A percentile compares a stretch with the other conserved stretches of the same genome.
Conservation (phyloP, 202 grass and related monocot species). For the Panicum hallii region DNA sequence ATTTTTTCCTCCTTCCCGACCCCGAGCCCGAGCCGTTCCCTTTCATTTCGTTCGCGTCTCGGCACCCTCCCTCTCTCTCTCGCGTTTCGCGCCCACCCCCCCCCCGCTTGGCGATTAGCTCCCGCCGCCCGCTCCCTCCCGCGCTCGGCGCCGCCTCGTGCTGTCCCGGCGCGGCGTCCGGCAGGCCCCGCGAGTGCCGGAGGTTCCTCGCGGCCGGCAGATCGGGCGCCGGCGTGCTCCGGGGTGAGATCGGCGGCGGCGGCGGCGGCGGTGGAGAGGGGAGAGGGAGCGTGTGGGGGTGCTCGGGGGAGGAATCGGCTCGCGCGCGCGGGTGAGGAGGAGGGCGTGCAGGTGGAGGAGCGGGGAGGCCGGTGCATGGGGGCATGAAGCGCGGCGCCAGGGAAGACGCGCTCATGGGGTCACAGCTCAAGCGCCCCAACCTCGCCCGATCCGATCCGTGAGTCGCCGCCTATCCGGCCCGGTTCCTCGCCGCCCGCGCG, state of each 20-base stretch:
- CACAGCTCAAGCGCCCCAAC: conserved; percentile 77
- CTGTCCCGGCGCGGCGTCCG: neutral
- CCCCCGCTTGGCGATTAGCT: conserved; percentile 37
- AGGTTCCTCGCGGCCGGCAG: neutral
- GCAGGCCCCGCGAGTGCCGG: neutral
- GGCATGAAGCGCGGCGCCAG: conserved; percentile 67
- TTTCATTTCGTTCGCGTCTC: neutral
- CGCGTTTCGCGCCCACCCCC: neutral
- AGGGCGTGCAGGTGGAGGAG: neutral
- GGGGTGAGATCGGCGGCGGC: conserved; percentile 40
- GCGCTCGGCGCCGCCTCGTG: conserved; percentile 21
- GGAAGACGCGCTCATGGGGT: conserved; percentile 72
- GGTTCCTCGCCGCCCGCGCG: neutral
- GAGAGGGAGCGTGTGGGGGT: neutral
- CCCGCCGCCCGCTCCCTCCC: conserved; percentile 24
- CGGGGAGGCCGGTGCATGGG: conserved; percentile 33
- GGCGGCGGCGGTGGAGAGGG: neutral
- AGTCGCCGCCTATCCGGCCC: conserved; percentile 45
- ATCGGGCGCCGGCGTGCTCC: conserved; percentile 31
- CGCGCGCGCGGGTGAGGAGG: no score
- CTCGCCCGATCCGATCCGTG: conserved; percentile 94
- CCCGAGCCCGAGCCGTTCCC: conserved; percentile 40
- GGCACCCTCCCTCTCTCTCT: neutral
- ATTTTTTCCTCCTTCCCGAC: neutral
- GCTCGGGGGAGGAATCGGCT: neutral